phyloP scores from a whole-genome alignment of 345 rosid genomes.

The Arabis alpina region DNA sequence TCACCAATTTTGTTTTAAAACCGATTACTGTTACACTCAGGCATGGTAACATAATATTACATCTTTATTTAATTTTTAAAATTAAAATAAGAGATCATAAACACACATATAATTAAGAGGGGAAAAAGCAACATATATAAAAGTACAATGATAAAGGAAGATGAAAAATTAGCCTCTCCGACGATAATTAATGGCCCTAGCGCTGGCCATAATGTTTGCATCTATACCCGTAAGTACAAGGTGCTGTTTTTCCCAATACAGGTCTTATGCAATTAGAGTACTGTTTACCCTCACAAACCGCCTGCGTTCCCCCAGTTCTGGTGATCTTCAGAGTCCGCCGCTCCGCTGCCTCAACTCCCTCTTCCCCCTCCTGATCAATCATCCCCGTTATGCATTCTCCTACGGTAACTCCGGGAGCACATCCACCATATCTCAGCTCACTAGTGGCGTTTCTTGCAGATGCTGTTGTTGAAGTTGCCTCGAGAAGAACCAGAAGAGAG shows the following conservation, averaged over 20 bases:
- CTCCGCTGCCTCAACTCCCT: slow-evolving; percentile 23
- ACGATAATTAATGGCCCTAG: no score
- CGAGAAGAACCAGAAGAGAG: slow-evolving; percentile 21
- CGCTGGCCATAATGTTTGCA: no score
- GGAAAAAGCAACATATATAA: neutral
- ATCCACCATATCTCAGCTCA: slow-evolving; percentile 11
- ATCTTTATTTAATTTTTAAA: no score
- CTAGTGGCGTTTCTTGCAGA: slow-evolving; percentile 21
- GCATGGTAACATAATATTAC: no score
- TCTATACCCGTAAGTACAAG: slow-evolving; percentile 8
- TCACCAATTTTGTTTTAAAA: no score
- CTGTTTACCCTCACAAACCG: neutral
- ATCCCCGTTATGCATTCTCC: slow-evolving; percentile 27
- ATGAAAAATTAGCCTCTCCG: no score
- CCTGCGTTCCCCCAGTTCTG: neutral
- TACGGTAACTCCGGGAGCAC: slow-evolving; percentile 29
- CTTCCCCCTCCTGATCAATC: neutral
- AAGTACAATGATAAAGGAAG: neutral
- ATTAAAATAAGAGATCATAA: no score
- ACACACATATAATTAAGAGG: no score
- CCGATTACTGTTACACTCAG: no score
- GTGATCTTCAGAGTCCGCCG: slow-evolving; percentile 20
- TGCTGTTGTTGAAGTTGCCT: neutral
- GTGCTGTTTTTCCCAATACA: neutral
- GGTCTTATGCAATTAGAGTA: slow-evolving; percentile 6